phyloP scores from a whole-genome alignment of 2,329 filamentous ascomycete species.

The Pseudogymnoascus pannorum region DNA sequence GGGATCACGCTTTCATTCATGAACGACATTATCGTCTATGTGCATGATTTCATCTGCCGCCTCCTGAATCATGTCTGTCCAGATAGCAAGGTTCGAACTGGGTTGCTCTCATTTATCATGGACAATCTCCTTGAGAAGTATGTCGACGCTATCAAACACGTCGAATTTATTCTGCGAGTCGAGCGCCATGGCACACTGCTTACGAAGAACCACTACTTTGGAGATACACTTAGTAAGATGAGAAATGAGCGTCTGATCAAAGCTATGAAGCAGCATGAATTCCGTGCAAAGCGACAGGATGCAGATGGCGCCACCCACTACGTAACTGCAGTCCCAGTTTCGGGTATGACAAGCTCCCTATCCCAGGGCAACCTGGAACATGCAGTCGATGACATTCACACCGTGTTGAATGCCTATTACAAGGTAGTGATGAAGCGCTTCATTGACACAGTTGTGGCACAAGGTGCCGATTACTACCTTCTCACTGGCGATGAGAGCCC shows the following conservation, averaged over 20 bases:
- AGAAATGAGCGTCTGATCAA: background rate
- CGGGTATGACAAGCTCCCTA: background rate
- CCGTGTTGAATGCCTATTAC: constrained; percentile 56
- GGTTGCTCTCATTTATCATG: constrained; percentile 25
- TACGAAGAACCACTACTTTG: constrained; percentile 49
- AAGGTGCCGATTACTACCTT: constrained; percentile 48
- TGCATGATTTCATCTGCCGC: constrained; percentile 41
- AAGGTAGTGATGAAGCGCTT: constrained; percentile 53
- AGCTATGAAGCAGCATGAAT: background rate
- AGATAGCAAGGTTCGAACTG: constrained; percentile 37
- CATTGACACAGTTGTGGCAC: constrained; percentile 53
- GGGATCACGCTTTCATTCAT: constrained; percentile 41
- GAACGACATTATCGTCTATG: constrained; percentile 41
- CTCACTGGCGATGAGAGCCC: constrained; percentile 43
- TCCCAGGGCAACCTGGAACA: constrained; percentile 31
- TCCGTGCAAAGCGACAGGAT: background rate
- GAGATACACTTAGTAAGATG: constrained; percentile 25
- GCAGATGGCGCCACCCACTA: background rate
- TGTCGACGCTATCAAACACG: constrained; percentile 39
- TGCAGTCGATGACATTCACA: constrained; percentile 46
- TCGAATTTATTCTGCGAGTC: constrained; percentile 43
- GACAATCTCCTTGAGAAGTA: constrained; percentile 38
- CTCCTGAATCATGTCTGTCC: constrained; percentile 13
- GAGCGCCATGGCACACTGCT: constrained; percentile 40
- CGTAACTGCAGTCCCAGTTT: background rate